Evolutionary conservation across 441 rosid genomes (phyloP), one percentile per base, ranked within the genome.

Genomic region (Francoa sonchifolia): DNA sequence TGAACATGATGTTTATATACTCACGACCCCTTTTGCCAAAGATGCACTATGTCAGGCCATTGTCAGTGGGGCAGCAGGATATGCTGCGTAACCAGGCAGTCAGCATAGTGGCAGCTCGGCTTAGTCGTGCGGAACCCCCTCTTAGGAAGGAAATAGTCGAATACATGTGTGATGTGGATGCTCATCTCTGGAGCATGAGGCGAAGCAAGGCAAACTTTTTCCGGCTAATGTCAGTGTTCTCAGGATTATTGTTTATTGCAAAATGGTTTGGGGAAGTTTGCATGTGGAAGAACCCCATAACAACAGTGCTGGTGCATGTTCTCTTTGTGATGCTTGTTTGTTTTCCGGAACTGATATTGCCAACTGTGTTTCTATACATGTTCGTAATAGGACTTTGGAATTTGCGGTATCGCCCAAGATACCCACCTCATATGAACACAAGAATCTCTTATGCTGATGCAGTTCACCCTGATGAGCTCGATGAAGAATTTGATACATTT

Each of bases 161-260:
- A 42, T 80, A 77, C 69, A 85, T 90, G 71, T 71, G 93, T 11
- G 96, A 77, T 65, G 74, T 81, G n/a, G 50, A 74, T 46, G 64
- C 90, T 13, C 98, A 85, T 66, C 59, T 82, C 11, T 90, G 94
- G 94, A 90, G 98, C 71, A 73, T 85, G 89, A 74, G 98, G 70
- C 76, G 82, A 44, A 85, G 98, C 74, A 72, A 85, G 63, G 96
- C 96, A 3, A 85, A 90, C 64, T 76, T 90, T 38, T 77, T 59
- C 46, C 72, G 96, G 23, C 52, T 90, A 42, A 76, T 55, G 70
- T 43, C 82, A 0, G 90, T 85, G 39, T 78, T 85, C 70, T 63
- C 85, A 0, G 69, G 90, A 40, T 39, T 85, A 32, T 39, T 85
- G 0, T 51, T 79, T 0, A 61, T 68, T 2, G 76, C 74, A 22